These are phyloP conservation scores for Atalantia buxifolia DNA, from an alignment of 345 rosid genomes.

Conservation along the genomic window DNA sequence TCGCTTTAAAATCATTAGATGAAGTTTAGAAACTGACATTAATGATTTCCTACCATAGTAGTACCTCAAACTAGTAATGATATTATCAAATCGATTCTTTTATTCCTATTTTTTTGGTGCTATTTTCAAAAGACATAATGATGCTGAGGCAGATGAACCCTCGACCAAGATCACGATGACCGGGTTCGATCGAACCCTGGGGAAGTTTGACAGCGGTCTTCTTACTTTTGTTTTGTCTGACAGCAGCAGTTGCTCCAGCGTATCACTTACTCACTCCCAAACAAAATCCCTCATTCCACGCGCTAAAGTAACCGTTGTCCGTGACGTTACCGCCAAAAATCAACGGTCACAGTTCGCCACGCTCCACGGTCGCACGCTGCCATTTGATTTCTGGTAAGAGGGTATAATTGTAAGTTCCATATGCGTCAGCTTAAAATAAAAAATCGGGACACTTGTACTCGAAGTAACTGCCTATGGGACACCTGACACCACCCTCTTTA, in stretches of 20 bases:
- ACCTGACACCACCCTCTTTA: conserved; percentile 21
- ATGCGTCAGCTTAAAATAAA: conserved; percentile 26
- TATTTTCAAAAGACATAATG: too few relatives aligned
- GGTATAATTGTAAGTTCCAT: conserved; percentile 14
- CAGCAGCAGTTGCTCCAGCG: neutral
- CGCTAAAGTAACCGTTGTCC: conserved; percentile 1
- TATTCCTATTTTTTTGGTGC: too few relatives aligned
- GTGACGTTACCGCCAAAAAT: conserved; percentile 5
- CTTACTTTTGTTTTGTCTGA: neutral
- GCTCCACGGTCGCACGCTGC: neutral
- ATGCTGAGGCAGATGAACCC: neutral
- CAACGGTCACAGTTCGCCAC: neutral
- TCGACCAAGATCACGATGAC: neutral
- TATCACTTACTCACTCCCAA: neutral
- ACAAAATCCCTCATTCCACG: neutral
- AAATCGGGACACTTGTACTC: conserved; percentile 32
- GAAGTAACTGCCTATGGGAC: conserved; percentile 31
- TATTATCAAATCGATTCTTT: too few relatives aligned
- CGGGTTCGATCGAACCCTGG: neutral
- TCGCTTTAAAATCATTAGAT: neutral
- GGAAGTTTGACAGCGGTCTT: conserved; percentile 1
- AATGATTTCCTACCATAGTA: neutral
- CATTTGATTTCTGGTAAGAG: conserved; percentile 15
- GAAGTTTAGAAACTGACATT: neutral
- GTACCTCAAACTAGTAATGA: neutral